Evolutionary conservation across 805 yeast genomes (phyloP).

Genomic region (Zygotorulaspora florentina): DNA sequence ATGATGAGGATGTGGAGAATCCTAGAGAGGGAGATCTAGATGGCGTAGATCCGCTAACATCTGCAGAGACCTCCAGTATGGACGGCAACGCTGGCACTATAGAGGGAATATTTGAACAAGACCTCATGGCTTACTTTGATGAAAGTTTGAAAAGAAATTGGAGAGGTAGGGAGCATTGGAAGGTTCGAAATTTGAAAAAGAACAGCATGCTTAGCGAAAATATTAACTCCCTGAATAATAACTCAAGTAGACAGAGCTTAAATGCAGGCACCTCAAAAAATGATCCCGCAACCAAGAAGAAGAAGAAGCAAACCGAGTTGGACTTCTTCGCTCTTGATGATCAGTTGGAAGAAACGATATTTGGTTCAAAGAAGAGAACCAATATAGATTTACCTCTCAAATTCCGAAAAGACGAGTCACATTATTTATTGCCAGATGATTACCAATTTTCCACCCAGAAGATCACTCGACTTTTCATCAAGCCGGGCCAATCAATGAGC

Average conservation of each 20-base stretch:
- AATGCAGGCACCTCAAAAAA: constrained; percentile 3
- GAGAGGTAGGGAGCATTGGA: constrained; percentile 96
- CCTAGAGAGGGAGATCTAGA: constrained; percentile 5
- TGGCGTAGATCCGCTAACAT: neutral
- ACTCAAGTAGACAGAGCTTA: neutral
- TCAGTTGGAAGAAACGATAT: constrained; percentile 39
- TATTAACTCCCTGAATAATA: constrained; percentile 8
- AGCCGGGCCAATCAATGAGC: constrained; percentile 50
- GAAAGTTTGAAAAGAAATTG: constrained; percentile 63
- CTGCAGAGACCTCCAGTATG: constrained; percentile 8
- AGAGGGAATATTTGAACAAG: constrained; percentile 46
- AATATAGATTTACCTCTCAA: constrained; percentile 42
- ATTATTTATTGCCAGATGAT: constrained; percentile 66
- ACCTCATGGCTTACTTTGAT: constrained; percentile 78
- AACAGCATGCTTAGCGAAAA: constrained; percentile 3
- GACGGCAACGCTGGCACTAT: constrained; percentile 18
- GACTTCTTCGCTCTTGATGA: constrained; percentile 42
- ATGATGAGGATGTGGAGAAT: constrained; percentile 21
- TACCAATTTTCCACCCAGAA: constrained; percentile 64
- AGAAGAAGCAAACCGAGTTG: constrained; percentile 38
- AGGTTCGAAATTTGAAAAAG: constrained; percentile 57
- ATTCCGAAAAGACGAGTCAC: constrained; percentile 39
- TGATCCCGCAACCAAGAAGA: constrained; percentile 22
- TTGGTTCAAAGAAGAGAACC: constrained; percentile 36
- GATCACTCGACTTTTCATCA: constrained; percentile 62